These are phyloP conservation scores for Phyllosticta paracitricarpa DNA, from an alignment of 2,329 filamentous ascomycete genomes.

Conservation along the genomic window DNA sequence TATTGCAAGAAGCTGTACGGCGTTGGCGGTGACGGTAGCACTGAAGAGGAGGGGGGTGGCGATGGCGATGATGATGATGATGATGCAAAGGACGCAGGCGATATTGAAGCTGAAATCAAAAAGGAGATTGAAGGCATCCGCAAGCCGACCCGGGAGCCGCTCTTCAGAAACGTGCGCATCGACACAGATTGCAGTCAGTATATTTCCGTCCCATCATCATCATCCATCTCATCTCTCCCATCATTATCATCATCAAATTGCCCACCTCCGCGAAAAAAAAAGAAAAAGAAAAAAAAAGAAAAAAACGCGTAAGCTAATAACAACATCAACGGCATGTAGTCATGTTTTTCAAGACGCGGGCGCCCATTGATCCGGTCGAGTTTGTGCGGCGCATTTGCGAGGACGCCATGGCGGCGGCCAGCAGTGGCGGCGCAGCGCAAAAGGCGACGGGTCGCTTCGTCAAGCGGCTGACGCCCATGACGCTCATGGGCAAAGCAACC, in stretches of 20 bases:
- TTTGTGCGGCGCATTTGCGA: conserved; percentile 50
- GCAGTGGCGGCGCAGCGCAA: conserved; percentile 29
- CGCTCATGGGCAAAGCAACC: conserved; percentile 54
- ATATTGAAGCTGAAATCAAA: conserved; percentile 64
- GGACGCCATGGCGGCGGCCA: conserved; percentile 37
- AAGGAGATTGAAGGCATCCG: conserved; percentile 61
- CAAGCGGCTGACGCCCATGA: conserved; percentile 51
- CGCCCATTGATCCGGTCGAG: conserved; percentile 49
- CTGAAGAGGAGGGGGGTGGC: conserved; percentile 32
- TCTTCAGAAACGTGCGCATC: conserved; percentile 44
- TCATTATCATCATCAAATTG: too few species aligned
- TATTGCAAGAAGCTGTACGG: conserved; percentile 52
- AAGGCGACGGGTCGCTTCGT: conserved; percentile 46
- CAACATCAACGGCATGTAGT: conserved; percentile 28
- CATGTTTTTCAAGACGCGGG: conserved; percentile 47
- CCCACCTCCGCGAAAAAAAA: too few species aligned
- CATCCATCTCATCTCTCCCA: background rate
- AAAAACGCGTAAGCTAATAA: conserved; percentile 20
- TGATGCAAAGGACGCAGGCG: conserved; percentile 29
- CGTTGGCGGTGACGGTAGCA: conserved; percentile 27
- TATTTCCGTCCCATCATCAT: background rate
- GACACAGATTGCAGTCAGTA: conserved; percentile 46
- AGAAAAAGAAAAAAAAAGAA: background rate
- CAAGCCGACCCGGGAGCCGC: conserved; percentile 36
- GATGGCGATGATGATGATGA: conserved; percentile 32